Evolutionary conservation across 331 rosid genomes (phyloP).

Genomic region (Cydonia oblonga): DNA sequence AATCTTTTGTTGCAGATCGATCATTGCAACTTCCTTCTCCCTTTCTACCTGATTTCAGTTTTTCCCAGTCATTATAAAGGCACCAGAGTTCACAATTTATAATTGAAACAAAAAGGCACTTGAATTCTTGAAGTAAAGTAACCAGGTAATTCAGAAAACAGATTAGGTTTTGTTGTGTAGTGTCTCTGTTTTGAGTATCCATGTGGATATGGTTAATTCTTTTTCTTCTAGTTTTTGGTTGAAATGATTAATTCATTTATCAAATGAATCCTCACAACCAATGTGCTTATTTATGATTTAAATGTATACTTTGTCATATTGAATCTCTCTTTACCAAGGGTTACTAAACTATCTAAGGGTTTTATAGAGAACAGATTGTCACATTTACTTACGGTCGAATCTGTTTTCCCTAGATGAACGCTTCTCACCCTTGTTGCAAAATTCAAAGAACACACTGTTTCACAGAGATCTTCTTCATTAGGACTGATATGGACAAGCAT

Average conservation of each 20-base stretch:
- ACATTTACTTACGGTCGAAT: constrained; percentile 19
- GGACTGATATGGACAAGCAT: constrained; percentile 35
- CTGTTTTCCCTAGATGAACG: constrained; percentile 21
- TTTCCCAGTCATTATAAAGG: background rate
- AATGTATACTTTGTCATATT: background rate
- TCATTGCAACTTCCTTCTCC: constrained; percentile 18
- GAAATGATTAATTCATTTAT: background rate
- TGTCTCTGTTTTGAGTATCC: background rate
- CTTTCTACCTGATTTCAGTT: constrained; percentile 18
- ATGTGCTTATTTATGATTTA: background rate
- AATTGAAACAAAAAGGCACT: background rate
- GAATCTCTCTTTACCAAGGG: background rate
- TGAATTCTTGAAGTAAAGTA: background rate
- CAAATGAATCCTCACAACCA: background rate
- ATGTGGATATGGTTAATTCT: background rate
- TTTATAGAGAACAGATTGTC: background rate
- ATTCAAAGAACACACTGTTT: constrained; percentile 29
- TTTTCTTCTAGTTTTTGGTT: background rate
- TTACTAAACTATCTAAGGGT: background rate
- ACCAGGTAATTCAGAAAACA: background rate
- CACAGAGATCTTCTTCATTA: constrained; percentile 32
- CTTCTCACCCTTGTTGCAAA: constrained; percentile 31
- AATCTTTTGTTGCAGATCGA: constrained; percentile 17
- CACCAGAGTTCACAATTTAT: background rate
- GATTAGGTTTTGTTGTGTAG: background rate